phyloP scores from a whole-genome alignment of 208 protist genomes.

The Leishmania tropica region DNA sequence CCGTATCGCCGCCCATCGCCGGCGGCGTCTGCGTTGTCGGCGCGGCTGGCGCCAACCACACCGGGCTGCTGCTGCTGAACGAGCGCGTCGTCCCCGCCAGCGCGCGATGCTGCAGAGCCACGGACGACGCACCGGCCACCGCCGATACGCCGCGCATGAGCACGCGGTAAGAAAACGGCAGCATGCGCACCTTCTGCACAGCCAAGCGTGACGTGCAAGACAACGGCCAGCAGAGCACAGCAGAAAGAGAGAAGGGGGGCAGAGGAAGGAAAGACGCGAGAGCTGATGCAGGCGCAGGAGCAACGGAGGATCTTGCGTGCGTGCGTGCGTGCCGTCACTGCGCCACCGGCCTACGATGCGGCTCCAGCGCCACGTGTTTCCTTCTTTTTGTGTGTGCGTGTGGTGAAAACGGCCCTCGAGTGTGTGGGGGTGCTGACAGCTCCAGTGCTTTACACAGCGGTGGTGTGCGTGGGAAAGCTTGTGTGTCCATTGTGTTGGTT shows the following conservation, averaged over 20 bases:
- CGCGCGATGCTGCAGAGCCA: neutral
- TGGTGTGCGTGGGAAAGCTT: neutral
- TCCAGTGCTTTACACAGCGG: neutral
- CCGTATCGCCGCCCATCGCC: constrained; percentile 54
- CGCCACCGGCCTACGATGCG: neutral
- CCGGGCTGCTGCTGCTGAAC: neutral
- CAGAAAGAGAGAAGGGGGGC: neutral
- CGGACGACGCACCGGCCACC: neutral
- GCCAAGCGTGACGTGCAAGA: neutral
- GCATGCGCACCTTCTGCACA: neutral
- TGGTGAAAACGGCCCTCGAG: neutral
- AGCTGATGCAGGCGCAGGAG: neutral
- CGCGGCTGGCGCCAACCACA: neutral
- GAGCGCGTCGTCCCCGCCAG: neutral
- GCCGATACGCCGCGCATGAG: neutral
- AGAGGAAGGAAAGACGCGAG: neutral
- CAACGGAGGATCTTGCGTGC: neutral
- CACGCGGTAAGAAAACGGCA: neutral
- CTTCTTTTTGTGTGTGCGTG: neutral
- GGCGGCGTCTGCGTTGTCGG: neutral
- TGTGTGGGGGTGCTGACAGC: neutral
- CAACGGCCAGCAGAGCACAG: neutral
- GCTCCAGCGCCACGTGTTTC: too few relatives aligned
- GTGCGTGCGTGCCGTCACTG: neutral
- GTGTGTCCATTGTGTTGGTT: neutral